These are phyloP conservation scores for Paxillus involutus DNA, from an alignment of 768 basidiomycete species.

Conservation along the genomic window DNA sequence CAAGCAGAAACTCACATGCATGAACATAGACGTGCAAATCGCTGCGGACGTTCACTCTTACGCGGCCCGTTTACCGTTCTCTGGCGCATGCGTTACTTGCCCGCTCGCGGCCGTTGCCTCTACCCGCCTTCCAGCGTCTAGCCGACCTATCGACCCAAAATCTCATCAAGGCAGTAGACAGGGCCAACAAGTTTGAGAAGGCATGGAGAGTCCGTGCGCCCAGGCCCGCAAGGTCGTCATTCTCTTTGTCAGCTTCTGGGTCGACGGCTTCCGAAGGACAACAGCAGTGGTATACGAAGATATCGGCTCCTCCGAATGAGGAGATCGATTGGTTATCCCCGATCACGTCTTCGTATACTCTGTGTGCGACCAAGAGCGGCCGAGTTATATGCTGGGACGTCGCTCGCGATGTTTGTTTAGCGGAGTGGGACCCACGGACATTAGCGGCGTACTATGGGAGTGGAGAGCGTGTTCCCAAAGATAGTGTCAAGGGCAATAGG, in stretches of 20 bases:
- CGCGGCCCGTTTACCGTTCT: conserved; percentile 66
- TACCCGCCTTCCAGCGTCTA: conserved; percentile 68
- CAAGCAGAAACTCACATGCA: background rate
- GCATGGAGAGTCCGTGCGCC: conserved; percentile 65
- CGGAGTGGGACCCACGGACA: conserved; percentile 61
- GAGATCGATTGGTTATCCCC: conserved; percentile 79
- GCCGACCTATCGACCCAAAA: conserved; percentile 62
- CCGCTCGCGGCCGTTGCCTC: conserved; percentile 65
- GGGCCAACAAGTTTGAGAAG: conserved; percentile 57
- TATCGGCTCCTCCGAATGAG: conserved; percentile 63
- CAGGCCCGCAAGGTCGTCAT: conserved; percentile 41
- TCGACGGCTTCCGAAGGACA: conserved; percentile 25
- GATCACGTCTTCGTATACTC: conserved; percentile 71
- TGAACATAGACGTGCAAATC: conserved; percentile 56
- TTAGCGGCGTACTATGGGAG: conserved; percentile 8
- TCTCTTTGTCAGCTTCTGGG: conserved; percentile 19
- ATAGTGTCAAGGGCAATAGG: conserved; percentile 4
- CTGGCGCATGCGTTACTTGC: conserved; percentile 62
- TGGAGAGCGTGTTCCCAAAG: conserved; percentile 9
- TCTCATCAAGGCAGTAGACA: conserved; percentile 62
- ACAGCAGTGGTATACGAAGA: conserved; percentile 62
- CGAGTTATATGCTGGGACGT: conserved; percentile 81
- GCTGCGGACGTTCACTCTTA: conserved; percentile 58
- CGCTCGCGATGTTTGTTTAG: conserved; percentile 55
- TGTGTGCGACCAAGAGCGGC: conserved; percentile 76